Evolutionary conservation across 2,329 filamentous ascomycete species (phyloP).

Genomic region (Epichloe typhina): DNA sequence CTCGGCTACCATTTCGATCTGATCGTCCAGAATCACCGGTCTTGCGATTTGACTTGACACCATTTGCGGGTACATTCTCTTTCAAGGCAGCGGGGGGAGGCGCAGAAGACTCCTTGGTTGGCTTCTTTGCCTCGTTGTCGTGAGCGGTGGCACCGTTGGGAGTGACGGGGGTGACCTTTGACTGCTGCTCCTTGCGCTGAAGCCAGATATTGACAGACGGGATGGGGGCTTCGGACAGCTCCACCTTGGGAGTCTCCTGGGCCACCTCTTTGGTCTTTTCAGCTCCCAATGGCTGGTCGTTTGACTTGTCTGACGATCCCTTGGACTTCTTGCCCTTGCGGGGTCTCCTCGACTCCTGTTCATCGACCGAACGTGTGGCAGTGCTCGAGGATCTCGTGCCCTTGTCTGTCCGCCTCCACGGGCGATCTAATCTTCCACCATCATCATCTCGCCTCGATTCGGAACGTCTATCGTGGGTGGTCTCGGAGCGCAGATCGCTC

Average conservation of each 20-base stretch:
- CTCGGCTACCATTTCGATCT: slow-evolving; percentile 32
- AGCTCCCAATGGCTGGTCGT: slow-evolving; percentile 37
- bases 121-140: slow-evolving; percentile 31
- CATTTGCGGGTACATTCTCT: slow-evolving; percentile 20
- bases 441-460: slow-evolving; percentile 27
- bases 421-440: slow-evolving; percentile 23
- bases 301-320: slow-evolving; percentile 25
- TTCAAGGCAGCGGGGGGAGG: slow-evolving; percentile 8
- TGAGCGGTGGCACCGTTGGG: slow-evolving; percentile 16
- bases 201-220: slow-evolving; percentile 84
- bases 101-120: slow-evolving; percentile 11
- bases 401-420: slow-evolving; percentile 29
- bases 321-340: slow-evolving; percentile 52
- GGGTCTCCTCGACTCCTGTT: slow-evolving; percentile 29
- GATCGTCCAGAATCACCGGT: slow-evolving; percentile 25
- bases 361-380: slow-evolving; percentile 53
- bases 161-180: slow-evolving; percentile 37
- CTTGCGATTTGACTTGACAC: slow-evolving; percentile 30
- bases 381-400: slow-evolving; percentile 48
- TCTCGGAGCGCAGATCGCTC: slow-evolving; percentile 22
- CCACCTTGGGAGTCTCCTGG: slow-evolving; percentile 40
- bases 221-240: slow-evolving; percentile 67
- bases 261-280: slow-evolving; percentile 40
- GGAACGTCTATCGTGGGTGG: slow-evolving; percentile 18
- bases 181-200: slow-evolving; percentile 55